phyloP scores from a whole-genome alignment of 176 grass and related monocot species.

The Lolium rigidum region DNA sequence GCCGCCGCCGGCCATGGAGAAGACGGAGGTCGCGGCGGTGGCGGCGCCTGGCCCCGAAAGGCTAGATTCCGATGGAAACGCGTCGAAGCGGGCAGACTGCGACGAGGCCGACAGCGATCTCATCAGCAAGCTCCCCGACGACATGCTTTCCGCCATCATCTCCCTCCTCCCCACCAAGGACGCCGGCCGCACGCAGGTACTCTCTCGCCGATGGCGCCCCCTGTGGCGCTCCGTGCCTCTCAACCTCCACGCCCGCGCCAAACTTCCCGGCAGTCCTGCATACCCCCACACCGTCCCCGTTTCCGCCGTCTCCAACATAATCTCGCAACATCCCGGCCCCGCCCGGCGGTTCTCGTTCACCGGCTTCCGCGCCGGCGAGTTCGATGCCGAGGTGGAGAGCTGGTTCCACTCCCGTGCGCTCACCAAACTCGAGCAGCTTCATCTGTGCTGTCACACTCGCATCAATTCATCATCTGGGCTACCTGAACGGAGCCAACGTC shows the following conservation, averaged over 20 bases:
- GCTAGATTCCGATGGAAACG: neutral
- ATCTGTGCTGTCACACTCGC: neutral
- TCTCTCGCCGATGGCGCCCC: neutral
- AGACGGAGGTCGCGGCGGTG: neutral
- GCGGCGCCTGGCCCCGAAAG: neutral
- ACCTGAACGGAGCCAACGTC: no score
- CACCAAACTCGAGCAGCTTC: neutral
- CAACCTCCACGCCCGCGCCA: neutral
- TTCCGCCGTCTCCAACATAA: neutral
- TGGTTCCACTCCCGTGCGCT: neutral
- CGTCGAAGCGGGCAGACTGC: neutral
- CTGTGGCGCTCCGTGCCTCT: neutral
- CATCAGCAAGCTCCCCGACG: neutral
- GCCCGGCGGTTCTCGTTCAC: neutral
- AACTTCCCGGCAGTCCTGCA: neutral
- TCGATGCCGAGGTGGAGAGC: neutral
- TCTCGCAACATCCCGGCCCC: neutral
- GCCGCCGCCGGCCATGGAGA: neutral
- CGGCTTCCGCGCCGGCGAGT: no score
- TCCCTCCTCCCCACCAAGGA: neutral
- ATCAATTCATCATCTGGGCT: neutral
- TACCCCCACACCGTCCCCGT: neutral
- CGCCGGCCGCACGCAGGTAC: neutral
- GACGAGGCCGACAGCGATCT: neutral
- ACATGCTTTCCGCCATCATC: neutral